A percentile compares a stretch with the other conserved stretches of the same genome.
These are phyloP conservation scores for Neospermospora avenae DNA, from an alignment of 2,329 filamentous ascomycete species.

Conservation along the genomic window DNA sequence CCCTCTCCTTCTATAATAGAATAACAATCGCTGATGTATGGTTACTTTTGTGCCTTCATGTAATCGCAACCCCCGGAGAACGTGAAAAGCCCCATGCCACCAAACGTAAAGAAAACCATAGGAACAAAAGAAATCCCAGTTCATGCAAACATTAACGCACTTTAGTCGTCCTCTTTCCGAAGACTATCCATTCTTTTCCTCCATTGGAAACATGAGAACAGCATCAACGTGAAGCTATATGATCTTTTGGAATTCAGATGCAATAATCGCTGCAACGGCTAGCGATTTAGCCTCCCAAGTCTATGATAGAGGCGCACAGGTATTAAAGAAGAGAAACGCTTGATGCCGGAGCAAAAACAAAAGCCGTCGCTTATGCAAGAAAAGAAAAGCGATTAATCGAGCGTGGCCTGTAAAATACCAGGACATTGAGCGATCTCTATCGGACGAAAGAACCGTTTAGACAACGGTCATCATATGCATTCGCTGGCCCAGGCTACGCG, in stretches of 20 bases:
- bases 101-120: background rate
- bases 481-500: constrained; percentile 48
- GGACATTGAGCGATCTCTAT: constrained; percentile 2
- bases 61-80: background rate
- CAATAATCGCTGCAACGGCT: constrained; percentile 5
- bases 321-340: constrained; percentile 23
- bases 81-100: constrained; percentile 8
- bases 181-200: background rate
- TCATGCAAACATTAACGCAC: constrained; percentile 19
- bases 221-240: background rate
- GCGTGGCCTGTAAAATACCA: constrained; percentile 30
- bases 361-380: constrained; percentile 42
- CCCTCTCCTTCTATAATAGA: constrained; percentile 20
- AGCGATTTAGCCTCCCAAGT: constrained; percentile 12
- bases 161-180: constrained; percentile 3
- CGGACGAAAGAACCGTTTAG: constrained; percentile 21
- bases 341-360: constrained; percentile 24
- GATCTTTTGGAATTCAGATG: constrained; percentile 11
- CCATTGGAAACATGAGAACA: background rate
- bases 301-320: constrained; percentile 22
- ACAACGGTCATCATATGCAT: constrained; percentile 65
- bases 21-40: constrained; percentile 15
- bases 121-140: constrained; percentile 4
- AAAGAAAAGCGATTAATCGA: constrained; percentile 29
- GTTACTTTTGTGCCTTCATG: constrained; percentile 4